Base-by-base conservation (phyloP, 2,329 filamentous ascomycete genomes). In the Thielaviopsis punctulata region DNA sequence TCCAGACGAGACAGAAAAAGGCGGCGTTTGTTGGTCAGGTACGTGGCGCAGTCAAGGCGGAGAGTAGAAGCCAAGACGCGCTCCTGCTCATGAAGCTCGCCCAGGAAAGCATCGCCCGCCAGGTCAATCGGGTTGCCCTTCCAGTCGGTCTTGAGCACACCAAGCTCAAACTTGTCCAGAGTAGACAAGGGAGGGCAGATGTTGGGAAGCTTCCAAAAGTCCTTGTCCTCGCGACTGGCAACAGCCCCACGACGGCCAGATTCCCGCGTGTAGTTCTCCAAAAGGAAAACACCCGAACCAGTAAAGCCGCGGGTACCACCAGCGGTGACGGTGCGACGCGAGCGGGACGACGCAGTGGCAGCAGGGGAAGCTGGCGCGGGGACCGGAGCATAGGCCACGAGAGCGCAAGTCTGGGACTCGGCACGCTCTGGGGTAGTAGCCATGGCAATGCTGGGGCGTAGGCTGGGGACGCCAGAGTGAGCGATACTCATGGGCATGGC, bases 21-120 rank as follows among this genome's bases (percentile, higher is more conserved):
- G 55, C 88, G 82, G 54, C 90, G 82, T 73, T 95, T 96, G 71
- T 85, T 92, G 55, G 85, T 89, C 22, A 96, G 74, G 62, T 95
- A 96, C 12, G 84, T 90, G 18, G 86, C 85, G 64, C 85, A 90
- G 58, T 86, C 85, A 30, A 96, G 77, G 52, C 88, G 80, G 25
- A 95, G 75, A 48, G 80, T 85, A 45, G 84, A 79, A 10, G 88
- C 88, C 25, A 95, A 73, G 18, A 72, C 69, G 25, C 89, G 62
- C 68, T 96, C 90, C 56, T 88, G 83, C 5, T 80, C 76, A 63
- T 92, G 86, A 43, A 95, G 77, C 39, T 86, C 70, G 53, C 79
- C 64, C 22, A 75, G 72, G 60, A 89, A 73, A 6, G 83, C 78
- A 60, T 93, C 86, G 55, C 74, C 72, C 64, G 73, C 77, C 45